Evolutionary conservation across 2,329 filamentous ascomycete genomes (phyloP).

Genomic region (Fusarium sp.): DNA sequence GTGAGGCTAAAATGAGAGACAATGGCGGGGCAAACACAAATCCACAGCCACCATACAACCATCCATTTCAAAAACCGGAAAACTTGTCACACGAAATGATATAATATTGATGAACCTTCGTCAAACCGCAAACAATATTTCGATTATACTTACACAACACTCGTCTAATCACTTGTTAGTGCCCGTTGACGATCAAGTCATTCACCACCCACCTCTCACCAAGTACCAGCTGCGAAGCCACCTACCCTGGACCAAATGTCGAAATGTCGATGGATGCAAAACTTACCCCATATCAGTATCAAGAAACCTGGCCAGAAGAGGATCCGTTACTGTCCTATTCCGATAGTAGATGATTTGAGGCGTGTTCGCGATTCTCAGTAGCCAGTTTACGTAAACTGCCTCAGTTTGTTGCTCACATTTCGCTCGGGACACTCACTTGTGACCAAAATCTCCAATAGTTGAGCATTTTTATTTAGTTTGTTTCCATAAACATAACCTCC

Average conservation of each 20-base stretch:
- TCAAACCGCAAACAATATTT: not conserved
- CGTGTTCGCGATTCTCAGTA: not conserved
- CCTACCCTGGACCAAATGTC: not conserved
- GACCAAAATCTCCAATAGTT: too few relatives aligned
- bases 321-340: accelerated
- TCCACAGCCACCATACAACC: not conserved
- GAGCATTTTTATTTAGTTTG: not conserved
- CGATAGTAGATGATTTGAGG: not conserved
- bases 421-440: too few relatives aligned
- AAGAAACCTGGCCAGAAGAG: not conserved
- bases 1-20: conserved; percentile 29
- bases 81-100: not conserved
- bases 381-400: not conserved
- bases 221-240: not conserved
- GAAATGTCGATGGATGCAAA: not conserved
- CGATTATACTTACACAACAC: too few relatives aligned
- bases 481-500: not conserved
- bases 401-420: not conserved
- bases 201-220: not conserved
- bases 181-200: not conserved
- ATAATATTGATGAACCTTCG: not conserved
- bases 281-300: not conserved
- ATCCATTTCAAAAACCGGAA: not conserved
- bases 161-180: not conserved
- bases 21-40: conserved; percentile 26